These are phyloP conservation scores for Isatis lusitanica DNA, from an alignment of 441 rosid genomes.

Conservation along the genomic window DNA sequence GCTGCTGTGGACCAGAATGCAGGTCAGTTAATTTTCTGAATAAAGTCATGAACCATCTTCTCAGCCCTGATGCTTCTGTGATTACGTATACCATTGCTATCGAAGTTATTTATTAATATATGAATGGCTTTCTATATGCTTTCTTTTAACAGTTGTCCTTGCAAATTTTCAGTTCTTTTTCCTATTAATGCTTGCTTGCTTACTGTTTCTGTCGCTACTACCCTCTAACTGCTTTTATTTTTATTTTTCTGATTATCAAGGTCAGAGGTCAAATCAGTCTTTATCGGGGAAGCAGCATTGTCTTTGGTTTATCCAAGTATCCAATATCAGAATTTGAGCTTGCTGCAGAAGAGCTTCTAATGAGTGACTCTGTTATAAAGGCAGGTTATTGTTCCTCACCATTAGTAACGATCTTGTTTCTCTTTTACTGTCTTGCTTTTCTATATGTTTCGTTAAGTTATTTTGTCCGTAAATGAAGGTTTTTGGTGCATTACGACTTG, in stretches of 20 bases:
- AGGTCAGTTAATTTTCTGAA: conserved; percentile 50
- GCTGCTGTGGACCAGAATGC: conserved; percentile 95
- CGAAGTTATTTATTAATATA: background rate
- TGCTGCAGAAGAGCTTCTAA: conserved; percentile 96
- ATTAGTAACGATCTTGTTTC: conserved; percentile 6
- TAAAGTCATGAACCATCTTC: background rate
- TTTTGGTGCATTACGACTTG: conserved; percentile 94
- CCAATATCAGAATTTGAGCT: conserved; percentile 99
- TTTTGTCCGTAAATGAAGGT: conserved; percentile 59
- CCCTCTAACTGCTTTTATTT: conserved; percentile 1
- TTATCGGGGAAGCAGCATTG: conserved; percentile 82
- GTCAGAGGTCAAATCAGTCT: conserved; percentile 96
- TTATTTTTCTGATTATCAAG: conserved; percentile 47
- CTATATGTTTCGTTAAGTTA: conserved; percentile 7
- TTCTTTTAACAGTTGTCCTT: background rate
- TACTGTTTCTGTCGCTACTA: conserved; percentile 7
- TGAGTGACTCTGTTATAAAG: conserved; percentile 97
- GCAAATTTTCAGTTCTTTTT: background rate
- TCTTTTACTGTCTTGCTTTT: conserved; percentile 25
- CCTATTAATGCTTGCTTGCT: background rate
- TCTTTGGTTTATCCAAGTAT: conserved; percentile 84
- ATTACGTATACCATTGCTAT: background rate
- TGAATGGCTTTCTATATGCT: background rate
- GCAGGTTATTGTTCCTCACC: conserved; percentile 46
- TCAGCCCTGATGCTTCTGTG: conserved; percentile 8